These are phyloP conservation scores for Aspergillus novoparasiticus DNA, from an alignment of 2,329 filamentous ascomycete species.

Conservation along the genomic window DNA sequence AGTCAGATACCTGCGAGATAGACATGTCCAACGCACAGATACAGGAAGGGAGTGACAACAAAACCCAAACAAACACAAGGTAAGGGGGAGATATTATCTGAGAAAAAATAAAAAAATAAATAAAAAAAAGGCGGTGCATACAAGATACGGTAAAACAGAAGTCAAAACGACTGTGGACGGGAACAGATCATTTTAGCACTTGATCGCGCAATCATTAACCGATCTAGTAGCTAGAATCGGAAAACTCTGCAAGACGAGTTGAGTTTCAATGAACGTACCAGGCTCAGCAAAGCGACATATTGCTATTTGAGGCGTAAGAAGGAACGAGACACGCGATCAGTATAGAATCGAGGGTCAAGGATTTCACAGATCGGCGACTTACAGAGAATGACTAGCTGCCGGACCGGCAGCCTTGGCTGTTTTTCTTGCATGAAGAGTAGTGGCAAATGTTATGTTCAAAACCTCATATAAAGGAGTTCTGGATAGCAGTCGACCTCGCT, in stretches of 20 bases:
- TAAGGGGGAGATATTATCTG: background rate
- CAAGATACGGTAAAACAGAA: conserved; percentile 66
- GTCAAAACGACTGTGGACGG: conserved; percentile 56
- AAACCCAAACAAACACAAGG: background rate
- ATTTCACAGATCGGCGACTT: conserved; percentile 33
- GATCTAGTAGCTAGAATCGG: conserved; percentile 4
- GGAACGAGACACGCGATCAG: background rate
- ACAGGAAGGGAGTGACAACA: background rate
- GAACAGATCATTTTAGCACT: conserved; percentile 2
- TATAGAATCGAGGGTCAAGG: background rate
- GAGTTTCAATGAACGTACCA: conserved; percentile 30
- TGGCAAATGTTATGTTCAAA: background rate
- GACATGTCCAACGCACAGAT: background rate
- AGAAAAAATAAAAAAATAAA: background rate
- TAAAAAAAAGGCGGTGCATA: conserved; percentile 26
- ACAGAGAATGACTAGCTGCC: conserved; percentile 80
- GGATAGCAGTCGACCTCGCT: background rate
- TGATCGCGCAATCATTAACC: background rate
- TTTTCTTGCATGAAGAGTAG: conserved; percentile 24
- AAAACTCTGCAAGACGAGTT: background rate
- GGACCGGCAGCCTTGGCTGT: conserved; percentile 67
- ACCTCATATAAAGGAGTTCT: background rate
- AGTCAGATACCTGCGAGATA: conserved; percentile 13
- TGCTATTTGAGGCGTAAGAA: conserved; percentile 49
- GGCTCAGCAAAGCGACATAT: conserved; percentile 80